A percentile compares a stretch with the other conserved stretches of the same genome.
phyloP scores from a whole-genome alignment of 345 rosid genomes.

The Ceriops tagal region DNA sequence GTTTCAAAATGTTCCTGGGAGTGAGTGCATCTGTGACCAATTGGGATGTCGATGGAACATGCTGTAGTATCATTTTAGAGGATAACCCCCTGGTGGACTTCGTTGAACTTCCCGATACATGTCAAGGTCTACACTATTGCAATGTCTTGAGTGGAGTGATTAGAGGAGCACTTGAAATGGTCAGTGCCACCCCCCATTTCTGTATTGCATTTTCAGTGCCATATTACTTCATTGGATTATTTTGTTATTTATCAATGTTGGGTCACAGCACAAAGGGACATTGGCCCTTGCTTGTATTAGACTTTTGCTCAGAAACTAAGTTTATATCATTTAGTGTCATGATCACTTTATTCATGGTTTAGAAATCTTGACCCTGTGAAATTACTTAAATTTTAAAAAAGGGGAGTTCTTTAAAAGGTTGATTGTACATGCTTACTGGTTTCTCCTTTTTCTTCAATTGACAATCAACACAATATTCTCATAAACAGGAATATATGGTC shows the following conservation, averaged over 20 bases:
- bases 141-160: slow-evolving; percentile 83
- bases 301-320: neutral
- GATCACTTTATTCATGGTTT: neutral
- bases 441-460: neutral
- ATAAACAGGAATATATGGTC: neutral
- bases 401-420: neutral
- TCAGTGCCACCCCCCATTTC: slow-evolving; percentile 22
- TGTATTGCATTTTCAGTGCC: neutral
- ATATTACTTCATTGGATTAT: too few relatives aligned
- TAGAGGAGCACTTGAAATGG: slow-evolving; percentile 94
- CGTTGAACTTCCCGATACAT: slow-evolving; percentile 91
- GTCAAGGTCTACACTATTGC: slow-evolving; percentile 91
- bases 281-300: neutral
- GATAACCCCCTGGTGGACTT: slow-evolving; percentile 92
- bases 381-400: neutral
- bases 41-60: slow-evolving; percentile 83
- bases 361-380: neutral
- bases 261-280: neutral
- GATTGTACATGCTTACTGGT: neutral
- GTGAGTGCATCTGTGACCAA: slow-evolving; percentile 76
- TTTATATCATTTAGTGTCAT: neutral
- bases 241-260: too few relatives aligned
- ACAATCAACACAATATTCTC: neutral
- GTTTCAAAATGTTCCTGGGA: slow-evolving; percentile 95
- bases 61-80: slow-evolving; percentile 74